Evolutionary conservation across 441 rosid species (phyloP), one percentile per base, ranked within the genome.

Genomic region (Eruca vesicaria): DNA sequence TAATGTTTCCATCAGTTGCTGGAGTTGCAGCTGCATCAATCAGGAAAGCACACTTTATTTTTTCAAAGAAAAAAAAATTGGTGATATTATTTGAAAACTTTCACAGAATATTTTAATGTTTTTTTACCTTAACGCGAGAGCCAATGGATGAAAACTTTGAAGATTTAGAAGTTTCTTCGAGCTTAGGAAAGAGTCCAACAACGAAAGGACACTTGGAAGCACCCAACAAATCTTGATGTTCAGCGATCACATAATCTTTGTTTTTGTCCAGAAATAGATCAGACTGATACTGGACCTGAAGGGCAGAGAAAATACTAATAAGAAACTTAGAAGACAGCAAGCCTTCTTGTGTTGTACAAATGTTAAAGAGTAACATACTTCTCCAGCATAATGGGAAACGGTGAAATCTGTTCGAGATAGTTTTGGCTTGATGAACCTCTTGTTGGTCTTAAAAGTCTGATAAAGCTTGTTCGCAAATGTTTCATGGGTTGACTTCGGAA

Each of bases 401-500:
- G 92, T 84, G 69, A 96, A 96, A 89, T 92, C 97, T 6, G 99
- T 93, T 66, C 98, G 96, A 50, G 99, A 93, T 74, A 96, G 78
- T 81, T 96, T 93, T 50, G 99, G 99, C 82, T 96, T 96, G 85
- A 93, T 76, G 76, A 96, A 93, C 29, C 98, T 89, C 89, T 96
- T 93, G 88, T 93, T 89, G 68, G 2, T 31, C 82, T 88, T 93
- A 81, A 93, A 96, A 62, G 98, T 96, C 89, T 94, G 97, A 82
- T 93, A 93, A 38, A 96, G 93, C 89, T 89, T 96, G 72, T 93
- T 90, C 0, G 99, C 74, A 84, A 96, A 96, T 52, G 99, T 96
- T 84, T 96, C 99, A 64, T 96, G 99, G 2, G 99, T 96, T 48
- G 99, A 96, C 86, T 96, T 96, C 12, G 99, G 99, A 80, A 96